These are phyloP conservation scores for Cephalotrichum gorgonifer DNA, from an alignment of 2,329 filamentous ascomycete genomes.

Conservation along the genomic window DNA sequence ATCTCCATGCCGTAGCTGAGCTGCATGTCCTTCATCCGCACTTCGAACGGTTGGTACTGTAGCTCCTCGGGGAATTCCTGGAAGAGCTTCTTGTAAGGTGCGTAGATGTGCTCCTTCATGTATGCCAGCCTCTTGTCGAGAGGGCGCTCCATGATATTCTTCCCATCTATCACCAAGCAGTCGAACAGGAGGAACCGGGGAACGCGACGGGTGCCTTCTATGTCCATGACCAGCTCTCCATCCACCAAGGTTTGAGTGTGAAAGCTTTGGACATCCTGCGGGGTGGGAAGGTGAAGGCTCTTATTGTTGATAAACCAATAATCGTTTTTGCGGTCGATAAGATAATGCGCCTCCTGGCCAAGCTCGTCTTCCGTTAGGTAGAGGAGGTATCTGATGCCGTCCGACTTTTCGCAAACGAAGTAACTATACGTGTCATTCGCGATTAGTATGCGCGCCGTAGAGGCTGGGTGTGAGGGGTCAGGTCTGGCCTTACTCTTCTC, in stretches of 20 bases:
- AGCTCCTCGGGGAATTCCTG: constrained; percentile 59
- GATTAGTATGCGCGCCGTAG: constrained; percentile 5
- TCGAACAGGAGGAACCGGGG: constrained; percentile 90
- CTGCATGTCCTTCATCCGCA: constrained; percentile 85
- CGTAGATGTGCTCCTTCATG: constrained; percentile 67
- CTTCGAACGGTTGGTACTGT: constrained; percentile 62
- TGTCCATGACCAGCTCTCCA: constrained; percentile 86
- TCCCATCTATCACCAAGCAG: constrained; percentile 71
- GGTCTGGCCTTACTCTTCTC: constrained; percentile 49
- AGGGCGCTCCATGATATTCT: constrained; percentile 65
- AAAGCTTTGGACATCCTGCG: constrained; percentile 53
- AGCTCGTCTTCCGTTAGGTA: constrained; percentile 65
- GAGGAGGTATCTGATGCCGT: constrained; percentile 90
- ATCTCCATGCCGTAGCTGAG: constrained; percentile 79
- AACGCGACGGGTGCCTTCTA: constrained; percentile 64
- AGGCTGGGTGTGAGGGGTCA: neutral
- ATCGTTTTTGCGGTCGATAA: constrained; percentile 97
- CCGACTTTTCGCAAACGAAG: constrained; percentile 97
- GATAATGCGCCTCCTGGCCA: constrained; percentile 63
- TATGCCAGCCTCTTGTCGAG: constrained; percentile 85
- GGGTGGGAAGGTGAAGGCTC: constrained; percentile 70
- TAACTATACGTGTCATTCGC: constrained; percentile 45
- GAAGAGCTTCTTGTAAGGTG: constrained; percentile 56
- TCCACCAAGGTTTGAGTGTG: constrained; percentile 79
- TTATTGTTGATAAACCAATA: constrained; percentile 72